phyloP scores from a whole-genome alignment of 1,139 yeast species.

The Candida pseudoviswanathii region DNA sequence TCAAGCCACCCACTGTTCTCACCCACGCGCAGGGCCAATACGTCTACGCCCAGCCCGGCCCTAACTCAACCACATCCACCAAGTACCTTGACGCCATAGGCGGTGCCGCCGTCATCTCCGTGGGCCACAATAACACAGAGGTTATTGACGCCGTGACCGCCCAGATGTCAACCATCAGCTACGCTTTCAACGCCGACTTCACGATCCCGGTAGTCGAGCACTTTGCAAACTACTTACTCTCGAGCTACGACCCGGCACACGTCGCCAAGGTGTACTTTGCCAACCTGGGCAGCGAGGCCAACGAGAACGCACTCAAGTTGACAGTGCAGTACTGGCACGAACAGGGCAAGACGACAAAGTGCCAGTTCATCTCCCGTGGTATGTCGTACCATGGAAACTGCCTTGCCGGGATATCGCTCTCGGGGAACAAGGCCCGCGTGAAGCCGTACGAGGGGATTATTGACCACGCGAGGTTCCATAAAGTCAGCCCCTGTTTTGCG shows the following conservation, averaged over 20 bases:
- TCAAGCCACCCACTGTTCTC: background rate
- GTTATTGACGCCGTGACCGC: conserved; percentile 20
- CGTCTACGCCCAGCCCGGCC: background rate
- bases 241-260: conserved; percentile 3
- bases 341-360: conserved; percentile 18
- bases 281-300: conserved; percentile 20
- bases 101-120: conserved; percentile 23
- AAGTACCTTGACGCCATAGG: background rate
- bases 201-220: conserved; percentile 14
- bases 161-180: conserved; percentile 19
- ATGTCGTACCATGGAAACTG: conserved; percentile 26
- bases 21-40: background rate
- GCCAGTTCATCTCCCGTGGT: conserved; percentile 19
- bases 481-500: conserved; percentile 34
- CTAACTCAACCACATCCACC: no score
- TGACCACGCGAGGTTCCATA: conserved; percentile 14
- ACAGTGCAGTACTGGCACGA: conserved; percentile 22
- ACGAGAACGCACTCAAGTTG: conserved; percentile 23
- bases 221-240: conserved; percentile 15
- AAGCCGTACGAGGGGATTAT: conserved; percentile 18
- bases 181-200: conserved; percentile 14
- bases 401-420: conserved; percentile 20
- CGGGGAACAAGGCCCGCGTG: conserved; percentile 17
- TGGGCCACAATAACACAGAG: conserved; percentile 35
- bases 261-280: conserved; percentile 16